Evolutionary conservation across 805 yeast genomes (phyloP).

Genomic region (Kodamaea lidongshanica): DNA sequence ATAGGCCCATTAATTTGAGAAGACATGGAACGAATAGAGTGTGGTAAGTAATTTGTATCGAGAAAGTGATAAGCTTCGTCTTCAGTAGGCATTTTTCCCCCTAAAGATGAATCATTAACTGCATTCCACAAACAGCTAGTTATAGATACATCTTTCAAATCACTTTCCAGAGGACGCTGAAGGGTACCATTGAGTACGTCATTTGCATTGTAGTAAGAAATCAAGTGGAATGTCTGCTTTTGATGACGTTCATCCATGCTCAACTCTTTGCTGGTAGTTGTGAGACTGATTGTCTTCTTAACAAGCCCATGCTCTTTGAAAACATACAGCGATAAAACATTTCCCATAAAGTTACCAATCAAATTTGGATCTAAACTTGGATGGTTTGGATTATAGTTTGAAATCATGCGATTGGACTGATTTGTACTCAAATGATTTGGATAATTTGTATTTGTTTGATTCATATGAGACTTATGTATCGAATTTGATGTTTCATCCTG

Average conservation of each 20-base stretch:
- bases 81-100: conserved; percentile 47
- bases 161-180: conserved; percentile 50
- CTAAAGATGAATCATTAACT: conserved; percentile 52
- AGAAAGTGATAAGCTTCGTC: conserved; percentile 46
- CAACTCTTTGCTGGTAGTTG: conserved; percentile 19
- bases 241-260: conserved; percentile 19
- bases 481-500: conserved; percentile 8
- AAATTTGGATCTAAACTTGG: conserved; percentile 8
- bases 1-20: too few relatives aligned
- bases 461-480: too few relatives aligned
- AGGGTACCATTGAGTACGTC: conserved; percentile 62
- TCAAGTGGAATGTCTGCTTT: conserved; percentile 57
- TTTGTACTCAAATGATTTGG: too few relatives aligned
- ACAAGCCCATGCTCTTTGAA: conserved; percentile 69
- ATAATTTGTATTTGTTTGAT: conserved; percentile 2
- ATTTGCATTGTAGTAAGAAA: conserved; percentile 70
- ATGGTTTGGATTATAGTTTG: conserved; percentile 5
- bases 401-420: too few relatives aligned
- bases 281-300: conserved; percentile 71
- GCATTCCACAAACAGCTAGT: conserved; percentile 48
- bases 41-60: conserved; percentile 40
- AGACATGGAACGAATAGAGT: too few relatives aligned
- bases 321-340: conserved; percentile 50
- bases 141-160: conserved; percentile 46
- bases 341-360: conserved; percentile 37